A percentile compares a stretch with the other conserved stretches of the same genome.
Evolutionary conservation across 2,329 filamentous ascomycete genomes (phyloP).

Genomic region (Lachnum nothofagi): DNA sequence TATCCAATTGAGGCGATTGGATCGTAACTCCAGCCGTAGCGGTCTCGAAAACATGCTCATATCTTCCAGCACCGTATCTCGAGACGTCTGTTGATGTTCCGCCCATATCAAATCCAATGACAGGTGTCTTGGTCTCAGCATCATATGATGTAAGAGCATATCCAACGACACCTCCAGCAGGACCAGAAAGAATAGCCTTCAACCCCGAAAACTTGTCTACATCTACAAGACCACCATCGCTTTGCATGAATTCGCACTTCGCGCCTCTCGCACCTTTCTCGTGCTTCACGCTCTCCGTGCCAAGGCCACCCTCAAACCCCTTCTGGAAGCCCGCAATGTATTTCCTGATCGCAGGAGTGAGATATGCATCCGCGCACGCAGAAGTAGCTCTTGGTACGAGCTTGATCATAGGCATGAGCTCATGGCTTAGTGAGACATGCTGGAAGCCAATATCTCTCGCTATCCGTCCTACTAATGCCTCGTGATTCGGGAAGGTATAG

Average conservation of each 20-base stretch:
- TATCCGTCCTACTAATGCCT: constrained; percentile 69
- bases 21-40: constrained; percentile 93
- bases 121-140: constrained; percentile 70
- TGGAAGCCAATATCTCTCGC: constrained; percentile 76
- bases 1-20: constrained; percentile 85
- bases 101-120: constrained; percentile 96
- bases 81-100: constrained; percentile 91
- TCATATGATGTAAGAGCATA: constrained; percentile 92
- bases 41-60: constrained; percentile 92
- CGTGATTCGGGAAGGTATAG: constrained; percentile 85
- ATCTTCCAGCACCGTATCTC: constrained; percentile 75
- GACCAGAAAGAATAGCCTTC: constrained; percentile 78
- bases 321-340: constrained; percentile 72
- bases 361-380: constrained; percentile 68
- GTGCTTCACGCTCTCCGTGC: constrained; percentile 66
- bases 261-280: constrained; percentile 62
- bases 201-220: constrained; percentile 76
- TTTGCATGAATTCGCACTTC: constrained; percentile 93
- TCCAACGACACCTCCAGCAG: constrained; percentile 88
- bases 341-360: constrained; percentile 65
- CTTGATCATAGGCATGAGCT: constrained; percentile 78
- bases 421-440: constrained; percentile 75
- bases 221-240: constrained; percentile 57
- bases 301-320: constrained; percentile 76
- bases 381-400: constrained; percentile 64